Percentiles rank a stretch among this genome's conserved stretches.
Evolutionary conservation across 306 rosid species (phyloP).

Genomic region (Casuarina cunninghamiana): DNA sequence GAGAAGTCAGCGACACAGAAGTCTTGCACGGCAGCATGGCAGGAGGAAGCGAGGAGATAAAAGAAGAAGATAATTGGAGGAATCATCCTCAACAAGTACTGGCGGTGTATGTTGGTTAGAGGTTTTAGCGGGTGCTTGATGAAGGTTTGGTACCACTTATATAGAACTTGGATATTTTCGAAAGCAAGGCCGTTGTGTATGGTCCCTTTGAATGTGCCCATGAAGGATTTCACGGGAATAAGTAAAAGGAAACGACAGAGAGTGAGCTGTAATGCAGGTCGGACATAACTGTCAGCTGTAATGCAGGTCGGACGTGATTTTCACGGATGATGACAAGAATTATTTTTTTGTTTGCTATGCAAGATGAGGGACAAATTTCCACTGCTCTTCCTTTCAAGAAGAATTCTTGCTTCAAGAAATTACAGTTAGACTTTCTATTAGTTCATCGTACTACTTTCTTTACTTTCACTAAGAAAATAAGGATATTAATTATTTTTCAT

Average conservation of each 20-base stretch:
- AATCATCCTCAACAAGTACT: slow-evolving; percentile 37
- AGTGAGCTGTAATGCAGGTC: background rate
- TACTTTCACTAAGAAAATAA: too few species aligned
- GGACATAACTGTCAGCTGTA: background rate
- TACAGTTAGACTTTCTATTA: too few species aligned
- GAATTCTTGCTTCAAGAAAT: too few species aligned
- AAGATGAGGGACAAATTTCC: background rate
- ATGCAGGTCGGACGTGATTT: background rate
- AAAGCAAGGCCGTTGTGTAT: background rate
- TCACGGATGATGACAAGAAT: background rate
- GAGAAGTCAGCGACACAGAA: slow-evolving; percentile 75
- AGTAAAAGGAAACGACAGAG: background rate
- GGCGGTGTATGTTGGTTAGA: background rate
- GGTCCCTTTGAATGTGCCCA: background rate
- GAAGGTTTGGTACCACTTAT: background rate
- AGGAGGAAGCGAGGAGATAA: slow-evolving; percentile 38
- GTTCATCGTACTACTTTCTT: too few species aligned
- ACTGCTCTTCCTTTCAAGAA: too few species aligned
- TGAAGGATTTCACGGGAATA: background rate
- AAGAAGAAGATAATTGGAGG: slow-evolving; percentile 40
- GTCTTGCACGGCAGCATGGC: slow-evolving; percentile 65
- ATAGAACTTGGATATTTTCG: background rate
- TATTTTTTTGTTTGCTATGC: background rate
- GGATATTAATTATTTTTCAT: too few species aligned
- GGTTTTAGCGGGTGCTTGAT: background rate